Conservation (phyloP, 2,329 filamentous ascomycete species). For the Aaosphaeria arxii region DNA sequence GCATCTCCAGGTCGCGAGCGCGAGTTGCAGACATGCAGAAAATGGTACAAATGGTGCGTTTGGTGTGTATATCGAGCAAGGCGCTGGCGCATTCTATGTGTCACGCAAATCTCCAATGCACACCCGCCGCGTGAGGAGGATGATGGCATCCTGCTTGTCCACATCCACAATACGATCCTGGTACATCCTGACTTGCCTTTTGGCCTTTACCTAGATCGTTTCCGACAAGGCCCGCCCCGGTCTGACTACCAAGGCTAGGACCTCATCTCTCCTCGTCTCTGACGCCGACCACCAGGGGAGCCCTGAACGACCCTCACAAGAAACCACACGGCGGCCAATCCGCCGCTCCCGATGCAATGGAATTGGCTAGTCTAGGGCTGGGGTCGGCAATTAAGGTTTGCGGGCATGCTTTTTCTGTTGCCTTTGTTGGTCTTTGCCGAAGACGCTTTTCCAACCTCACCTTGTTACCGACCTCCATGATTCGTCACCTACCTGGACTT, state of each 20-base stretch:
- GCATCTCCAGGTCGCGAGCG: constrained; percentile 38
- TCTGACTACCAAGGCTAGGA: too few species aligned
- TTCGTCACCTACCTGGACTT: background rate
- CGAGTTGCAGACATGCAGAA: constrained; percentile 25
- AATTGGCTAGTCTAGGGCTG: constrained; percentile 19
- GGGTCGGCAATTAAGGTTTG: constrained; percentile 26
- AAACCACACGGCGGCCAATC: constrained; percentile 16
- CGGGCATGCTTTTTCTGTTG: too few species aligned
- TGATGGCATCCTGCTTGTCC: background rate
- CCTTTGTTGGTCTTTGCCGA: background rate
- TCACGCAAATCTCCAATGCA: constrained; percentile 21
- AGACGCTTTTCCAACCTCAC: constrained; percentile 16
- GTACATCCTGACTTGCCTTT: background rate
- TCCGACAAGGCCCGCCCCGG: too few species aligned
- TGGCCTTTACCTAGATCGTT: too few species aligned
- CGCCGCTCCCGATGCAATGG: constrained; percentile 15
- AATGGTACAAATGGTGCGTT: background rate
- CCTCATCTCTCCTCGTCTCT: too few species aligned
- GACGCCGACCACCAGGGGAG: background rate
- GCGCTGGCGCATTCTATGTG: constrained; percentile 18
- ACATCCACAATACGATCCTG: background rate
- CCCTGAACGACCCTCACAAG: background rate
- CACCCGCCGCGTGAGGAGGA: background rate
- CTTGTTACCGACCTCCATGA: background rate
- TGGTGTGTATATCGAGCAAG: constrained; percentile 4